phyloP scores from a whole-genome alignment of 2,329 filamentous ascomycete species.

The Aspergillus alliaceus region DNA sequence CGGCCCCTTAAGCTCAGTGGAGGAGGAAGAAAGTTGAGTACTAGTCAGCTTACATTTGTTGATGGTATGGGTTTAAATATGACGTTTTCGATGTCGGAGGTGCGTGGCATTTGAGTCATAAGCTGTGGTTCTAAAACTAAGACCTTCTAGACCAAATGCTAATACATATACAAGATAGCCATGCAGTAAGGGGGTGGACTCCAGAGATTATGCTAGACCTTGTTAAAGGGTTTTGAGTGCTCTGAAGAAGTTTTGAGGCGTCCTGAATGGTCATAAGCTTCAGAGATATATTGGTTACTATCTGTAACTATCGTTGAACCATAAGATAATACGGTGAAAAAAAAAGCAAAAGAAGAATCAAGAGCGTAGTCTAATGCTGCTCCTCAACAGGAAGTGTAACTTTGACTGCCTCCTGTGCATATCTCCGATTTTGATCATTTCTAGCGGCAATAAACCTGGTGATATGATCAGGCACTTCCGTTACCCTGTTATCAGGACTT shows the following conservation, averaged over 20 bases:
- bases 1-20: no score
- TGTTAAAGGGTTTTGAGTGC: neutral
- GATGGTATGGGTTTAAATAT: neutral
- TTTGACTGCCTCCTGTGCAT: slow-evolving; percentile 40
- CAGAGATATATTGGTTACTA: no score
- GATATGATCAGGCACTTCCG: slow-evolving; percentile 63
- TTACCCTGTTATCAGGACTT: slow-evolving; percentile 58
- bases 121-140: neutral
- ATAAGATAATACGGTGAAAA: no score
- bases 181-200: no score
- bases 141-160: neutral
- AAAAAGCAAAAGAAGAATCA: neutral
- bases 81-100: neutral
- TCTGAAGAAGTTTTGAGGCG: no score
- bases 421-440: slow-evolving; percentile 45
- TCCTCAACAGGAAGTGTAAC: slow-evolving; percentile 30
- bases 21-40: neutral
- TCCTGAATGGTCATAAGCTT: no score
- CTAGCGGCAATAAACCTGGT: slow-evolving; percentile 51
- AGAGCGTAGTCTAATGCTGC: slow-evolving; percentile 32
- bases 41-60: neutral
- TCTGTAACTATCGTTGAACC: no score
- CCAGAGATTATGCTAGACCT: neutral
- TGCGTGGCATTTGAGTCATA: neutral
- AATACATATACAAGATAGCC: no score